Conservation (phyloP, 2,329 filamentous ascomycete genomes). For the Aquanectria penicillioides region DNA sequence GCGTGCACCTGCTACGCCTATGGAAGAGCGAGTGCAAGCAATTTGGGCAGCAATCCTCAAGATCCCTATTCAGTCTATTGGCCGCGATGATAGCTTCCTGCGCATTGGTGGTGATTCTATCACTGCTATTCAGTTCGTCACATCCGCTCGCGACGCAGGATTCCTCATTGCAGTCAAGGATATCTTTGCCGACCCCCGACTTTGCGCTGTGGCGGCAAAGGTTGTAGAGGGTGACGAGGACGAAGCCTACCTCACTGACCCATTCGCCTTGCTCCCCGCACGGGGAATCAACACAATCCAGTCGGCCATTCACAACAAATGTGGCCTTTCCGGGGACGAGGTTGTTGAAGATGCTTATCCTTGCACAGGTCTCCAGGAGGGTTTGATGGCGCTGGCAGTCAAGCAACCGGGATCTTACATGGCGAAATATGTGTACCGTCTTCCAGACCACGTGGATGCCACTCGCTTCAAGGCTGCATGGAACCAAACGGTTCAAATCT, state of each 20-base stretch:
- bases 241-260: not conserved
- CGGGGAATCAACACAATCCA: not conserved
- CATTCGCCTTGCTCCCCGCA: not conserved
- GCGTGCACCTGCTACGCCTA: not conserved
- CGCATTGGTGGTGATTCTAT: conserved; percentile 60
- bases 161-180: conserved; percentile 54
- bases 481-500: not conserved
- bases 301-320: not conserved
- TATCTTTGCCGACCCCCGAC: conserved; percentile 47
- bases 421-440: conserved; percentile 1
- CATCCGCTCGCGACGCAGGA: conserved; percentile 50
- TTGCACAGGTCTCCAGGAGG: conserved; percentile 4
- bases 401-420: conserved; percentile 11
- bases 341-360: conserved; percentile 39
- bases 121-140: conserved; percentile 59
- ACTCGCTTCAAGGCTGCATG: not conserved
- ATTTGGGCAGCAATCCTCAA: conserved; percentile 51
- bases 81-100: conserved; percentile 59
- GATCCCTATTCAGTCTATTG: conserved; percentile 46
- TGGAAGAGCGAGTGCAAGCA: conserved; percentile 39
- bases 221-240: conserved; percentile 20
- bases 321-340: conserved; percentile 16
- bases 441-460: not conserved
- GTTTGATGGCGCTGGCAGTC: conserved; percentile 5
- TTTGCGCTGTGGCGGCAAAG: conserved; percentile 16